These are phyloP conservation scores for Blastobotrys serpentis DNA, from an alignment of 1,139 yeast genomes.

Conservation along the genomic window DNA sequence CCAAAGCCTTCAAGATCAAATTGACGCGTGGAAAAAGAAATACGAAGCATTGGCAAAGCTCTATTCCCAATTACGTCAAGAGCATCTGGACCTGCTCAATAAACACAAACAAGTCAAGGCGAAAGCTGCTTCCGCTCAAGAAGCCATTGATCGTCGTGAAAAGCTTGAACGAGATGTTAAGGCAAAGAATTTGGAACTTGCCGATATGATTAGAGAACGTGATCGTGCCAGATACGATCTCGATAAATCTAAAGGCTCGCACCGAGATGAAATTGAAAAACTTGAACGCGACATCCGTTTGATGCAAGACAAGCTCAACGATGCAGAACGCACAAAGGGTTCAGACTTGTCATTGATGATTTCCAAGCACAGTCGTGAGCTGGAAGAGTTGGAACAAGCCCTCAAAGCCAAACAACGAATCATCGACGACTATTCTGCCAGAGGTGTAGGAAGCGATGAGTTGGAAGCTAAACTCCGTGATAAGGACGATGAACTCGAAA, in stretches of 20 bases:
- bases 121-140: constrained; percentile 90
- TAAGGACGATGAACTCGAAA: constrained; percentile 77
- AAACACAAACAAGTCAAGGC: constrained; percentile 84
- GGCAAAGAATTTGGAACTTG: constrained; percentile 82
- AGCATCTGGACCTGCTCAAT: constrained; percentile 76
- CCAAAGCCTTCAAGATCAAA: constrained; percentile 69
- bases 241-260: constrained; percentile 67
- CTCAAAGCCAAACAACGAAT: constrained; percentile 40
- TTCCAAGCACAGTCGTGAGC: constrained; percentile 56
- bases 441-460: constrained; percentile 33
- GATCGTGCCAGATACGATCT: constrained; percentile 84
- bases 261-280: constrained; percentile 65
- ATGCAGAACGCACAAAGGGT: constrained; percentile 65
- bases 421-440: constrained; percentile 32
- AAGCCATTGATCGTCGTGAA: constrained; percentile 82
- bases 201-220: constrained; percentile 85
- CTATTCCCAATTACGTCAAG: constrained; percentile 89
- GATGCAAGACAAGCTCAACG: constrained; percentile 57
- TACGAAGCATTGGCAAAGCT: constrained; percentile 88
- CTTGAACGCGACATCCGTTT: constrained; percentile 67
- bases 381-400: constrained; percentile 41
- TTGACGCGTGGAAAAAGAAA: constrained; percentile 76
- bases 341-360: constrained; percentile 62
- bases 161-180: constrained; percentile 79
- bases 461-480: constrained; percentile 55